phyloP scores from a whole-genome alignment of 352 stramenopile species.

The Blastocystis sp. region DNA sequence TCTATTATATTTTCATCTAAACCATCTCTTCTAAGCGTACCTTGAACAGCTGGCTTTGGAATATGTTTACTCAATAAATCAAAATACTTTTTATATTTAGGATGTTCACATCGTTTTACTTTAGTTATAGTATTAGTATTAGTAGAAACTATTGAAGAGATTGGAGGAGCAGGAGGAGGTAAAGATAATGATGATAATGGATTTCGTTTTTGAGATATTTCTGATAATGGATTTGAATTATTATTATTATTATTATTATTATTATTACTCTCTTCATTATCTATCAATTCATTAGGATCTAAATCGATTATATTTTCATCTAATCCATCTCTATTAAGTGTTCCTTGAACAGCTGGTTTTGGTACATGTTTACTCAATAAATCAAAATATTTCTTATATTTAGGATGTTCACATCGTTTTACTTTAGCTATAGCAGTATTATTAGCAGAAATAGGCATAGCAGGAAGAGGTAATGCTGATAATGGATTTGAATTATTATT shows the following conservation, averaged over 20 bases:
- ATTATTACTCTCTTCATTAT: slow-evolving; percentile 1
- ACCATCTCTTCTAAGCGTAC: slow-evolving; percentile 8
- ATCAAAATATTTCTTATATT: slow-evolving; percentile 29
- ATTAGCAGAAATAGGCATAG: too few species aligned
- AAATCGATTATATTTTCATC: neutral
- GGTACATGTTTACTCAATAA: slow-evolving; percentile 19
- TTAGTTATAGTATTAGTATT: neutral
- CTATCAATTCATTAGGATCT: slow-evolving; percentile 14
- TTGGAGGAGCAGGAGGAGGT: neutral
- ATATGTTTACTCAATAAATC: slow-evolving; percentile 10
- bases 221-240: neutral
- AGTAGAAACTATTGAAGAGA: neutral
- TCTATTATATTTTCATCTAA: slow-evolving; percentile 1
- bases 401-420: slow-evolving; percentile 8
- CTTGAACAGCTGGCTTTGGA: slow-evolving; percentile 5
- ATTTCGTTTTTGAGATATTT: neutral
- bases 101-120: slow-evolving; percentile 7
- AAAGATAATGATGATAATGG: too few species aligned
- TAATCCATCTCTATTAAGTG: slow-evolving; percentile 3
- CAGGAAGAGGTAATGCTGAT: too few species aligned
- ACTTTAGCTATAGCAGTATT: neutral
- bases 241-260: too few species aligned
- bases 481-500: too few species aligned
- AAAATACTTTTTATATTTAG: slow-evolving; percentile 23
- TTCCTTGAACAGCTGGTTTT: neutral